phyloP scores from a whole-genome alignment of 257 asterid species.

The Anisodus tanguticus region DNA sequence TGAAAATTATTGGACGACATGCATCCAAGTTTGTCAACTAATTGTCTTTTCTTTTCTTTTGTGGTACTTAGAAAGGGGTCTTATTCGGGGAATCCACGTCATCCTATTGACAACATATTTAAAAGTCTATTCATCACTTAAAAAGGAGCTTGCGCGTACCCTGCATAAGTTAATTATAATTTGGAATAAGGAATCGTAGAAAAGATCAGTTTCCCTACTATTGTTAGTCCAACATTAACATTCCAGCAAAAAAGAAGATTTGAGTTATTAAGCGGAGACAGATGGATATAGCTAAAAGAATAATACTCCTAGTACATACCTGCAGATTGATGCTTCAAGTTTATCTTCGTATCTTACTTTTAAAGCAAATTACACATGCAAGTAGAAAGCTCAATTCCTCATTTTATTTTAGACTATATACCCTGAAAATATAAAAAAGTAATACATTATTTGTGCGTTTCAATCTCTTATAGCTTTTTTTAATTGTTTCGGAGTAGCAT shows the following conservation, averaged over 20 bases:
- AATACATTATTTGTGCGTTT: no score
- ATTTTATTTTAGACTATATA: no score
- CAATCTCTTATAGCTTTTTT: no score
- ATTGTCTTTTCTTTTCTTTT: no score
- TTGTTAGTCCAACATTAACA: no score
- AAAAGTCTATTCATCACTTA: not conserved
- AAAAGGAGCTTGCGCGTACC: not conserved
- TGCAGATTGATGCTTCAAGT: not conserved
- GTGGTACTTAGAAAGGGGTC: not conserved
- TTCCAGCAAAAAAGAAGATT: no score
- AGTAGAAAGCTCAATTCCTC: no score
- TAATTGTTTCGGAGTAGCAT: no score
- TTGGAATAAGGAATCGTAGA: no score
- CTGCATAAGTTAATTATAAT: not conserved
- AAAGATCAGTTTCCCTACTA: no score
- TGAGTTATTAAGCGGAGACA: not conserved
- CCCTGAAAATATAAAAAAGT: no score
- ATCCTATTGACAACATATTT: not conserved
- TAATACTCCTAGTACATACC: not conserved
- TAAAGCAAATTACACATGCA: not conserved
- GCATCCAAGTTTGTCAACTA: not conserved
- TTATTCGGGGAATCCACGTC: not conserved
- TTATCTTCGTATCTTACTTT: slow-evolving; percentile 25
- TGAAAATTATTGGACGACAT: not conserved
- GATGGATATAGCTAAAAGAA: slow-evolving; percentile 19